These are phyloP conservation scores for Aquilaria agallochum DNA, from an alignment of 441 rosid species.

Conservation along the genomic window DNA sequence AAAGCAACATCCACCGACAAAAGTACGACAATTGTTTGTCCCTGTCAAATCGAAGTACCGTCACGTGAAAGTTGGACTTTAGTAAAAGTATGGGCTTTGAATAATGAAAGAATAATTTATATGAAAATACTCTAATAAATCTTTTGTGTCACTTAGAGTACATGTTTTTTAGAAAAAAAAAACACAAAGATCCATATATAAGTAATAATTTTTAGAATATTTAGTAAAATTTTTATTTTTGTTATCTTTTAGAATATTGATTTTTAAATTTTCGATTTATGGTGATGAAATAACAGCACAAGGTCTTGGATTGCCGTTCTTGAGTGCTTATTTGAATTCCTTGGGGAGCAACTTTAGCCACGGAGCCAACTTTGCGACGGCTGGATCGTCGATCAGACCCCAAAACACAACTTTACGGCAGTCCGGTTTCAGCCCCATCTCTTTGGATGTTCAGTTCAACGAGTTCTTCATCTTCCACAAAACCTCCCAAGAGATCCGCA, in stretches of 20 bases:
- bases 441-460: constrained; percentile 63
- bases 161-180: neutral
- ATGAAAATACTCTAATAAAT: no score
- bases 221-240: neutral
- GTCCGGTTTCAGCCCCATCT: constrained; percentile 65
- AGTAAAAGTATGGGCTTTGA: neutral
- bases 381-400: constrained; percentile 72
- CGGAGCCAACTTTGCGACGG: constrained; percentile 87
- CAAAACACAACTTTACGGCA: constrained; percentile 47
- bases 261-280: constrained; percentile 4
- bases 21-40: neutral
- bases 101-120: no score
- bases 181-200: neutral
- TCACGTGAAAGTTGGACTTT: constrained; percentile 1
- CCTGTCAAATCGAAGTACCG: neutral
- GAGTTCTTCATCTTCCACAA: constrained; percentile 54
- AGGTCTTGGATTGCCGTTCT: constrained; percentile 45
- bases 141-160: no score
- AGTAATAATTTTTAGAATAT: neutral
- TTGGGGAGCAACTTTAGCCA: constrained; percentile 73
- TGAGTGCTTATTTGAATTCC: constrained; percentile 62
- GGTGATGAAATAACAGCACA: constrained; percentile 27
- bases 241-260: neutral
- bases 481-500: constrained; percentile 37
- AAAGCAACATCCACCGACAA: no score